These are phyloP conservation scores for Auxenochlorella pyrenoidosa DNA, from an alignment of 139 green algal species.

Conservation along the genomic window DNA sequence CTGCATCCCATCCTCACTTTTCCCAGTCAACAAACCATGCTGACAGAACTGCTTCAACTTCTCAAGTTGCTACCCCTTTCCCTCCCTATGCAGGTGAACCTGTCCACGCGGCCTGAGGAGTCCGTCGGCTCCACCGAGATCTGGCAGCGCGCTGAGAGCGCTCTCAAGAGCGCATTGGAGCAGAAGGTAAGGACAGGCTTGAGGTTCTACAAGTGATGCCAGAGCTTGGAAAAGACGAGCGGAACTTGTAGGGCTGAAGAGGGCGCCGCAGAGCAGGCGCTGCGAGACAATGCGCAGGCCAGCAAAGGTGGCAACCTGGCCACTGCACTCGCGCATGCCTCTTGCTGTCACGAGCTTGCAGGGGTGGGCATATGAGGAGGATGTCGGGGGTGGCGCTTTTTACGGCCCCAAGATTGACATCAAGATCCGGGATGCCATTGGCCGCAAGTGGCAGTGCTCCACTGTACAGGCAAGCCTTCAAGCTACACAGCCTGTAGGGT, in stretches of 20 bases:
- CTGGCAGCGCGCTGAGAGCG: slow-evolving; percentile 85
- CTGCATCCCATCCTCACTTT: background rate
- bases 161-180: slow-evolving; percentile 82
- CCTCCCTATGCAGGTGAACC: slow-evolving; percentile 54
- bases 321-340: background rate
- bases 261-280: too few relatives aligned
- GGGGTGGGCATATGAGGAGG: slow-evolving; percentile 73
- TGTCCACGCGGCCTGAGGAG: slow-evolving; percentile 96
- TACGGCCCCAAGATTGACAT: slow-evolving; percentile 99
- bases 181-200: slow-evolving; percentile 69
- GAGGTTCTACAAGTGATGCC: too few relatives aligned
- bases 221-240: slow-evolving; percentile 6
- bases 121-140: slow-evolving; percentile 90
- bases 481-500: too few relatives aligned
- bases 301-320: slow-evolving; percentile 22
- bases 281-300: too few relatives aligned
- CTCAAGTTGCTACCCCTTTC: too few relatives aligned
- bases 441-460: slow-evolving; percentile 98
- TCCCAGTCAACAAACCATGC: too few relatives aligned
- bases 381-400: slow-evolving; percentile 93
- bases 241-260: too few relatives aligned
- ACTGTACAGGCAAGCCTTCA: slow-evolving; percentile 91
- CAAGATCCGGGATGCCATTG: slow-evolving; percentile 89
- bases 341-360: background rate
- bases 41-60: background rate